Evolutionary conservation across 1,284 basidiomycete genomes (phyloP).

Genomic region (Pyrrhoderma lamaoense): DNA sequence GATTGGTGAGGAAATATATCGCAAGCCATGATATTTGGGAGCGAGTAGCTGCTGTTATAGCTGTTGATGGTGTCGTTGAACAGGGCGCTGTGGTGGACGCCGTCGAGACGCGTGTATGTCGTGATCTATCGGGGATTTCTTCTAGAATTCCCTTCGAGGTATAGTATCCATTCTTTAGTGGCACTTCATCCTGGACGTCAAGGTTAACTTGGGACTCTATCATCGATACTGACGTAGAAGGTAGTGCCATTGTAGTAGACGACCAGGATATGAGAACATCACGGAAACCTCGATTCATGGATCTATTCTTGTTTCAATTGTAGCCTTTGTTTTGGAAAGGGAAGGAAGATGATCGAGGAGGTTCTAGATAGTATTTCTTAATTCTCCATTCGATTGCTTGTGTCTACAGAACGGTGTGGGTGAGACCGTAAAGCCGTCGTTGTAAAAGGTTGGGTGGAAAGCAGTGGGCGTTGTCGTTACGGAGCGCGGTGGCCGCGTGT

Average conservation of each 20-base stretch:
- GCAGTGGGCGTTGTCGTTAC: no score
- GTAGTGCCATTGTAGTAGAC: background rate
- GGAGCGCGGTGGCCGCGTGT: no score
- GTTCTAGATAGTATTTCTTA: no score
- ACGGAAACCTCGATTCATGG: conserved; percentile 6
- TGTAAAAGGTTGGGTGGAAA: no score
- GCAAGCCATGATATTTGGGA: conserved; percentile 46
- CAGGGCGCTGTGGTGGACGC: background rate
- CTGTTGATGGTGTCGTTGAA: background rate
- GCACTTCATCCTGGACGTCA: conserved; percentile 4
- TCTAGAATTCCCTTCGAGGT: background rate
- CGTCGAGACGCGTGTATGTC: conserved; percentile 1
- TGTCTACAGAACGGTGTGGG: no score
- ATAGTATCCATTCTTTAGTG: conserved; percentile 1
- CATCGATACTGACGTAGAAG: background rate
- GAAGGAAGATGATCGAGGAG: no score
- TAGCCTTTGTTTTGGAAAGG: no score
- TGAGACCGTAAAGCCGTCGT: no score
- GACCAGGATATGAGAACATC: conserved; percentile 8
- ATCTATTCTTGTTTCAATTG: background rate
- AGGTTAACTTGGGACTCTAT: background rate
- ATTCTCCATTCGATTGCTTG: no score
- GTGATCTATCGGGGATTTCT: background rate
- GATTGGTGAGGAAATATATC: conserved; percentile 85
- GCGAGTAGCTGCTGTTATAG: background rate